Evolutionary conservation across 2,329 filamentous ascomycete species (phyloP).

Genomic region (Macrophomina phaseolina): DNA sequence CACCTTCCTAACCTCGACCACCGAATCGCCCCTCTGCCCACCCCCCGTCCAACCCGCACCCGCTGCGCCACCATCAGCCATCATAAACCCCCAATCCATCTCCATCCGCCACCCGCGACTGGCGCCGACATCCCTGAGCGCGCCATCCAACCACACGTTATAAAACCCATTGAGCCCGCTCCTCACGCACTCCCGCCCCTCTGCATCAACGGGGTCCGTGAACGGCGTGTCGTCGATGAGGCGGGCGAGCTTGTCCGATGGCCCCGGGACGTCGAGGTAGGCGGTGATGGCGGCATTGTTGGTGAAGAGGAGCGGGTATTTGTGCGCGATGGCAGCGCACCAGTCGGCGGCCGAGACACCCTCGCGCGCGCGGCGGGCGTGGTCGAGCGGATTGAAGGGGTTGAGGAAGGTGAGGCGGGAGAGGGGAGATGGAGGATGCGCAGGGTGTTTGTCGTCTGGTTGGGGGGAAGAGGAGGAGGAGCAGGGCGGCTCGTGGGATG

Average conservation of each 20-base stretch:
- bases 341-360: not conserved
- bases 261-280: not conserved
- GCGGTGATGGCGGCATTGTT: not conserved
- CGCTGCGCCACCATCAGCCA: not conserved
- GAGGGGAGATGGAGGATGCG: not conserved
- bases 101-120: not conserved
- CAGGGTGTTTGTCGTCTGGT: not conserved
- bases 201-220: not conserved
- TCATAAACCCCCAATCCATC: not conserved
- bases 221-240: not conserved
- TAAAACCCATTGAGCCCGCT: not conserved
- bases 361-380: conserved; percentile 1
- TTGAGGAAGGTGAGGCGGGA: not conserved
- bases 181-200: not conserved
- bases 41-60: not conserved
- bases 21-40: not conserved
- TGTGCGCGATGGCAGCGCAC: not conserved
- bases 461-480: not conserved
- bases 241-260: conserved; percentile 1
- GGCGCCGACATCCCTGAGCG: not conserved
- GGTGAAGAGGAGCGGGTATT: conserved; percentile 6
- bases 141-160: conserved; percentile 1
- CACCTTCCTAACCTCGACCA: not conserved
- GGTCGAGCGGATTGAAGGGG: not conserved
- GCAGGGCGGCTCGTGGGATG: not conserved